These are phyloP conservation scores for Hypoxylon subgilvum DNA, from an alignment of 495 filamentous ascomycete genomes.

Conservation along the genomic window DNA sequence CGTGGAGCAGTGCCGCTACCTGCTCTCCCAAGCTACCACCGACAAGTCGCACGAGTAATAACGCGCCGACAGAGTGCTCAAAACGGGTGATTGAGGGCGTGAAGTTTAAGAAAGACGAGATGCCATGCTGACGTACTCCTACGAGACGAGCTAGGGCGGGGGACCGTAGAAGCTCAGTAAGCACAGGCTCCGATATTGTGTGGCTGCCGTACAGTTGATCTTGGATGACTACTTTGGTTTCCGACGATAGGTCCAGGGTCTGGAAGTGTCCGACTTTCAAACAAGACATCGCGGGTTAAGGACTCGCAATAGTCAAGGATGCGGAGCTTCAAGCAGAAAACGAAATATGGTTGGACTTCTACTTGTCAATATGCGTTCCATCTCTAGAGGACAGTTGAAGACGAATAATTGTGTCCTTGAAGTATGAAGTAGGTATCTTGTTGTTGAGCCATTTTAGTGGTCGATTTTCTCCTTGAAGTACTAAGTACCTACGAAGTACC, in stretches of 20 bases:
- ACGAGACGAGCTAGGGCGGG: conserved; percentile 44
- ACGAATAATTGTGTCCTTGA: too few species aligned
- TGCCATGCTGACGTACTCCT: conserved; percentile 50
- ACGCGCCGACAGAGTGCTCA: conserved; percentile 54
- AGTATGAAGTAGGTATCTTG: too few species aligned
- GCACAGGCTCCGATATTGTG: conserved; percentile 44
- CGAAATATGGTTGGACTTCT: too few species aligned
- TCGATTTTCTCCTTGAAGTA: too few species aligned
- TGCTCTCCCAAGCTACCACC: conserved; percentile 50
- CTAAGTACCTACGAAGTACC: too few species aligned
- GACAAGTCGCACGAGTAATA: conserved; percentile 49
- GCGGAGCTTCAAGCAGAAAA: too few species aligned
- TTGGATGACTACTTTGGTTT: conserved; percentile 11
- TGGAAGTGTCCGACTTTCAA: conserved; percentile 9
- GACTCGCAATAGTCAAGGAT: too few species aligned
- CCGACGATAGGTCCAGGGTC: conserved; percentile 2
- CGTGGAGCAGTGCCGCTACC: conserved; percentile 52
- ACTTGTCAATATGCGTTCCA: too few species aligned
- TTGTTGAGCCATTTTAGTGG: too few species aligned
- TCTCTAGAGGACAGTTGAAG: too few species aligned
- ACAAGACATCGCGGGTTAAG: not conserved
- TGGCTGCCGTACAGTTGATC: conserved; percentile 49
- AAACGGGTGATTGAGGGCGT: conserved; percentile 48
- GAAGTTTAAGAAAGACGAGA: conserved; percentile 46
- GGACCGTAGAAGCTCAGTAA: conserved; percentile 48